Evolutionary conservation across 164 flowering plant species (phyloP), one percentile per base, ranked within the genome.

Genomic region (Chloranthus sessilifolius): DNA sequence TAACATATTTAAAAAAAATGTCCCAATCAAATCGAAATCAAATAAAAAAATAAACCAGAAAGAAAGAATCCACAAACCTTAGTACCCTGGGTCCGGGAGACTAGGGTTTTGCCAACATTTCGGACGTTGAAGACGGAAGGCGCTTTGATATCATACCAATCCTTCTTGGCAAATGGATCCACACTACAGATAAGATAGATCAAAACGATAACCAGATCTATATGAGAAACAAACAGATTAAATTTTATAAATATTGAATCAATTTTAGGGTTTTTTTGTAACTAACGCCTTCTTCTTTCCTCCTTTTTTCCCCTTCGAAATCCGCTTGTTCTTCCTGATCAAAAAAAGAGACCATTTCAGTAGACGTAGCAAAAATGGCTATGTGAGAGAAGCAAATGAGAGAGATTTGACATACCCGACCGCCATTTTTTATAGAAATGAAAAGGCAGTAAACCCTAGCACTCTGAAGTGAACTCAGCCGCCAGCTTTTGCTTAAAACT

Each of bases 241-340:
- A 23, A 4, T n/a, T n/a, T n/a, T n/a, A 43, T 6, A 14, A 43
- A 4, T 20, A 5, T 23, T 5, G 22, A 43, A 22, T 7, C 7
- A 6, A 9, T 0, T 9, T 7, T 9, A 9, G 25, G 6, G n/a
- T 9, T 3, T 28, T 4, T 28, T 34, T 26, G 2, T 14, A 8
- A 75, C 94, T 75, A 41, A 83, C 88, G 80, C 79, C 67, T 83
- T 86, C 88, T 86, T 86, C 86, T 86, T 86, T 43, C 88, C 83
- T 62, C 91, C 88, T 65, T 86, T 83, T 82, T 83, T 83, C 6
- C 91, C 91, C 81, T 86, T 86, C 42, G 95, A 86, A 52, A 86
- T 86, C 72, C 95, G 65, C 89, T 86, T 86, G 80, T 86, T 86
- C 79, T 86, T 86, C n/a, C 95, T 81, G 76, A n/a, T n/a, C n/a